A percentile compares a stretch with the other conserved stretches of the same genome.
Evolutionary conservation across 768 basidiomycete genomes (phyloP).

Genomic region (Mycena galericulata): DNA sequence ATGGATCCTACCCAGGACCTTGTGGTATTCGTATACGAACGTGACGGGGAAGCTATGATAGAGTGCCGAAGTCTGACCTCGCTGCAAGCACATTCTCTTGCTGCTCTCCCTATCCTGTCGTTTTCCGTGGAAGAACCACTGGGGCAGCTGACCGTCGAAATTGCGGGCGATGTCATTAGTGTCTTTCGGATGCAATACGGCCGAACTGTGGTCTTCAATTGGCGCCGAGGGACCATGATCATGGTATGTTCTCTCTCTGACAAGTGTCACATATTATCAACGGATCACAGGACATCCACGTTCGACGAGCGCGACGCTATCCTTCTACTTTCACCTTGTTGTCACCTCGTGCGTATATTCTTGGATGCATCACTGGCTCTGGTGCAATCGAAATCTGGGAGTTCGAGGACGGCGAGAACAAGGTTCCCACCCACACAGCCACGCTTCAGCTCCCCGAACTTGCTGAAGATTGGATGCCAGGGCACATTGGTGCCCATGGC

Average conservation of each 20-base stretch:
- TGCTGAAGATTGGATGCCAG: no score
- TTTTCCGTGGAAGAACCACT: background rate
- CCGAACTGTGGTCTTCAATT: conserved; percentile 2
- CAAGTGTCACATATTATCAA: no score
- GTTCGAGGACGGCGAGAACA: background rate
- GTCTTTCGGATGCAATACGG: background rate
- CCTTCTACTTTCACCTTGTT: background rate
- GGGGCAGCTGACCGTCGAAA: background rate
- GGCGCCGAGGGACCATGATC: background rate
- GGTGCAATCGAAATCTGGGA: background rate
- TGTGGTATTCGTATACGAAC: background rate
- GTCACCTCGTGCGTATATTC: conserved; percentile 6
- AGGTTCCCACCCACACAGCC: background rate
- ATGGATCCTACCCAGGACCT: conserved; percentile 25
- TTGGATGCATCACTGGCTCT: background rate
- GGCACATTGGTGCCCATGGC: background rate
- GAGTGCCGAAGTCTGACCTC: background rate
- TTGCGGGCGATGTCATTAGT: conserved; percentile 18
- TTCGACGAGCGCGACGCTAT: no score
- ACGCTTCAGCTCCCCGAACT: background rate
- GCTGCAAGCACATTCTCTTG: conserved; percentile 3
- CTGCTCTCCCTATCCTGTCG: background rate
- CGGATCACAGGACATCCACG: background rate
- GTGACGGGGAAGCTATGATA: background rate
- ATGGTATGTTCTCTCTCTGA: background rate